Conservation (phyloP, 805 yeast genomes). For the Monosporozyma servazzii region DNA sequence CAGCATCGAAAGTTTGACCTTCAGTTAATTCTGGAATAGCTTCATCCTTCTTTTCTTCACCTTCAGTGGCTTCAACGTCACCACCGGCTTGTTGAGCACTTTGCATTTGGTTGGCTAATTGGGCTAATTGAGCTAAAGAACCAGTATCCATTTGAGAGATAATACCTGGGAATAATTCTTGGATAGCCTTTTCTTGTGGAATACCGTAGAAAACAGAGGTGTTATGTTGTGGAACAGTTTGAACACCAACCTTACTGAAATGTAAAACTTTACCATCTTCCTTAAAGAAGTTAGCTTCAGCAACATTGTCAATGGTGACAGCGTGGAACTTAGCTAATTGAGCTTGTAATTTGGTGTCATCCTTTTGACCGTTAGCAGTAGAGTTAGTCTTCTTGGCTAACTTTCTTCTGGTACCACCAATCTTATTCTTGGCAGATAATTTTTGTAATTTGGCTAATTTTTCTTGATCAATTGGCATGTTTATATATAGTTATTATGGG, state of each 20-base stretch:
- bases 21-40: constrained; percentile 50
- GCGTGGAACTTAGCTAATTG: constrained; percentile 84
- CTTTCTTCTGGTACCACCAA: constrained; percentile 85
- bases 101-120: constrained; percentile 84
- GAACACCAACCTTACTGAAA: constrained; percentile 93
- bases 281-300: constrained; percentile 95
- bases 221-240: constrained; percentile 83
- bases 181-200: constrained; percentile 84
- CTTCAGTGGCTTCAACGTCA: constrained; percentile 39
- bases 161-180: constrained; percentile 89
- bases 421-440: constrained; percentile 62
- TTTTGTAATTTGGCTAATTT: constrained; percentile 88
- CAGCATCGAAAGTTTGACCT: constrained; percentile 30
- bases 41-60: constrained; percentile 46
- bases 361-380: constrained; percentile 54
- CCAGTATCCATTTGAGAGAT: constrained; percentile 95
- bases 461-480: constrained; percentile 88
- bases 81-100: constrained; percentile 41
- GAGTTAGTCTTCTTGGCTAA: constrained; percentile 57
- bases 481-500: constrained; percentile 7
- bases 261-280: constrained; percentile 93
- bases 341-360: constrained; percentile 85
- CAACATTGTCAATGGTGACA: constrained; percentile 78
- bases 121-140: constrained; percentile 70
- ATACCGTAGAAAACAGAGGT: constrained; percentile 92